These are phyloP conservation scores for Apiospora koreana DNA, from an alignment of 2,329 filamentous ascomycete species.

Conservation along the genomic window DNA sequence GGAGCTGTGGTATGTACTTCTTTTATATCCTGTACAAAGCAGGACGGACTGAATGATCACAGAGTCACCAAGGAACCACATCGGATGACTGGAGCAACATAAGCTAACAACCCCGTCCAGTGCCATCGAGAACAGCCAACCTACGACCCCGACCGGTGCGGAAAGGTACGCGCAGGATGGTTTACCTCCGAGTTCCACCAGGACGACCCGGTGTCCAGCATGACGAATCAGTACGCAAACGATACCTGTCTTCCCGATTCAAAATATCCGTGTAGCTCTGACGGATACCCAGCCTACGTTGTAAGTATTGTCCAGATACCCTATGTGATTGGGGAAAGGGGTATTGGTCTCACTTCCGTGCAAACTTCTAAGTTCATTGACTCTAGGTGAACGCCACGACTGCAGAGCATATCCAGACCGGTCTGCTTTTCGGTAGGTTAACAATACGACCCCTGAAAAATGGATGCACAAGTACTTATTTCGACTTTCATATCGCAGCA, in stretches of 20 bases:
- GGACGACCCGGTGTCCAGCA: constrained; percentile 37
- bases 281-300: constrained; percentile 36
- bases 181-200: constrained; percentile 38
- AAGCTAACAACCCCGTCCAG: not conserved
- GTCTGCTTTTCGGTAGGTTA: constrained; percentile 44
- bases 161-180: constrained; percentile 31
- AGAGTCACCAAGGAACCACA: not conserved
- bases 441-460: not conserved
- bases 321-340: not conserved
- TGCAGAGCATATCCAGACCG: constrained; percentile 34
- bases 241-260: constrained; percentile 50
- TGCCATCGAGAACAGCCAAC: constrained; percentile 41
- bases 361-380: not conserved
- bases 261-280: constrained; percentile 36
- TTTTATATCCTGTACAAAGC: not conserved
- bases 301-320: not conserved
- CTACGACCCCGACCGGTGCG: constrained; percentile 35
- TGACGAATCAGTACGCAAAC: constrained; percentile 48
- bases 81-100: not conserved
- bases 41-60: not conserved
- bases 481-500: constrained; percentile 21
- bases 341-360: not conserved
- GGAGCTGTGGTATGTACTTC: constrained; percentile 34
- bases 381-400: constrained; percentile 42
- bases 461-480: not conserved